Evolutionary conservation across 148 eudicot genomes (phyloP), one percentile per base, ranked within the genome.

Genomic region (Diospyros lotus): DNA sequence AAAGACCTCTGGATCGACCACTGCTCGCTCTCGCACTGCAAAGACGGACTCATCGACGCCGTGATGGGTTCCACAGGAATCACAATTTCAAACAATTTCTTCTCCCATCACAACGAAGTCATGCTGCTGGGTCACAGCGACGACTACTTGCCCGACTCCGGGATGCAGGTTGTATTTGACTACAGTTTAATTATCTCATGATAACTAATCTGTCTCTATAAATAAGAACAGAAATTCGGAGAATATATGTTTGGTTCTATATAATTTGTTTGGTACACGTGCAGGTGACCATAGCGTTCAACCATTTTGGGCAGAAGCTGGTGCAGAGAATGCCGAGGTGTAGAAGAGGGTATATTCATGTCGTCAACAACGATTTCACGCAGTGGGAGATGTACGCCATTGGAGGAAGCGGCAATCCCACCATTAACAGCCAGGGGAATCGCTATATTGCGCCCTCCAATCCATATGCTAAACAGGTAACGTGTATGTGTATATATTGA

Each of bases 51-150:
- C 70, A 80, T 78, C 10, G 81, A 78, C 68, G 73, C 68, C 0
- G 72, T 72, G 8, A 73, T 73, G 76, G 76, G 76, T 18, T 80
- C 77, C 1, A 80, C 83, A 1, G 83, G 69, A 17, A 76, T 80
- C 4, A 80, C 82, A 0, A 75, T 80, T 0, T 76, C 79, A 43
- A 75, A 80, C n/a, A 75, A 66, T 46, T 71, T 18, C 15, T 80
- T 76, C 15, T 50, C 78, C n/a, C 79, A 76, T 5, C 83, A 80
- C 39, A 62, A 80, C 7, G 79, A 80, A 56, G 83, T 80, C n/a
- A 80, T 80, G 83, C 4, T 80, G 46, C 9, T 80, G 38, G 83
- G 83, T 1, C 83, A 80, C 58, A 72, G 78, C 64, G 83, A 80
- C 9, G 76, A 76, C 11, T 80, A 80, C 38, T 18, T 72, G 68